Base-by-base conservation (phyloP, 352 stramenopile species). In the Pelagophyceae sp. region DNA sequence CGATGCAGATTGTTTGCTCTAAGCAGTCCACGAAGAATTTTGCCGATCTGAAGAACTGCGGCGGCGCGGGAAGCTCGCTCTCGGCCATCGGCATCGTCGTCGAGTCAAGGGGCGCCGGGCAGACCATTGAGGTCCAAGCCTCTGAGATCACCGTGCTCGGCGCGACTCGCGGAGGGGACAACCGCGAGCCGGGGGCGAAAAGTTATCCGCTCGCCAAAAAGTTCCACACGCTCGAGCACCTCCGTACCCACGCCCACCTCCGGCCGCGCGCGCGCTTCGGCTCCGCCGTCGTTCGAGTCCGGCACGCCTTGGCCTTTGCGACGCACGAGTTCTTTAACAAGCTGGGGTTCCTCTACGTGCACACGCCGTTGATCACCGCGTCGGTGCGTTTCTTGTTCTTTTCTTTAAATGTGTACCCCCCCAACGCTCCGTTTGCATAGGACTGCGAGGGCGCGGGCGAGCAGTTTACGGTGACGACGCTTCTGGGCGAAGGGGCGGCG, bases 401-500 rank as follows among this genome's bases (percentile, higher is more conserved):
- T n/a, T n/a, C n/a, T n/a, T n/a, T n/a, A n/a, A n/a, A n/a, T n/a
- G n/a, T n/a, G n/a, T n/a, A n/a, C n/a, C n/a, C n/a, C n/a, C n/a
- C n/a, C n/a, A n/a, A n/a, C n/a, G n/a, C n/a, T n/a, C n/a, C n/a
- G n/a, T n/a, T n/a, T n/a, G n/a, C n/a, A n/a, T n/a, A n/a, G n/a
- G 96, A 99, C 87, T 98, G 95, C 81, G 96, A 99, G 84, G 96
- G 96, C 33, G 96, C 96, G 0, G 96, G 96, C 0, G 96, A 99
- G 85, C 95, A 96, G 85, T 98, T 99, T 81, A 83, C 85, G 35
- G 92, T 98, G 38, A 95, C 91, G 17, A 97, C 93, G 32, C 81
- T 98, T 81, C 81, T 97, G 23, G 19, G 19, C 11, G 58, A 67
- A 33, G 11, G 11, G 60, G 25, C 11, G 60, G 11, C 25, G 11